Conservation (phyloP, 129 eudicot genomes). For the Flaveria bidentis region DNA sequence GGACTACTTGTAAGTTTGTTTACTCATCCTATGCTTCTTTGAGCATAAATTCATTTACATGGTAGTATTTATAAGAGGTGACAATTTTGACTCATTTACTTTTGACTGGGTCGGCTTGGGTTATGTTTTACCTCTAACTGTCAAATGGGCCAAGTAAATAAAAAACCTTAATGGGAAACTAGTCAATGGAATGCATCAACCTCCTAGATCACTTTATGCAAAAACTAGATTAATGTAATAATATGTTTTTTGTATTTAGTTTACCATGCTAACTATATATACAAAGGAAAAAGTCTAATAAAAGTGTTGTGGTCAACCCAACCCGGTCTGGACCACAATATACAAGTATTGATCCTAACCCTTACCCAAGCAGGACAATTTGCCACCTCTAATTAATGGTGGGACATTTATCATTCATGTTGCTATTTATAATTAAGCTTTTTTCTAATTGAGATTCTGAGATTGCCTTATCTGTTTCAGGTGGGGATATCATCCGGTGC, state of each 20-base stretch:
- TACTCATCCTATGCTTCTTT: conserved; percentile 13
- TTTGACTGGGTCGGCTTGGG: not conserved
- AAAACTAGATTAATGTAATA: not conserved
- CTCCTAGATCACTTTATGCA: not conserved
- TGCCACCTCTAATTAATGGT: not conserved
- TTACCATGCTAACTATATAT: too few relatives aligned
- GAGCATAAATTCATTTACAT: not conserved
- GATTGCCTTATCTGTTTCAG: conserved; percentile 39
- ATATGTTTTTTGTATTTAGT: not conserved
- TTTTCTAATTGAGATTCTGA: conserved; percentile 21
- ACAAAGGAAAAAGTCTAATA: not conserved
- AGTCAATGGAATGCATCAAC: conserved; percentile 6
- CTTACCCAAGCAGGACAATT: not conserved
- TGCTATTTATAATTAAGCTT: not conserved
- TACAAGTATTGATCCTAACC: not conserved
- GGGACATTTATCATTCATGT: not conserved
- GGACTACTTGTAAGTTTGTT: conserved; percentile 71
- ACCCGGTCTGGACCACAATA: not conserved
- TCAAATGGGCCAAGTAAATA: not conserved
- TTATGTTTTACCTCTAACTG: not conserved
- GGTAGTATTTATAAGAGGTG: not conserved
- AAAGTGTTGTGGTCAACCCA: not conserved
- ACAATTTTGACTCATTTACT: conserved; percentile 14
- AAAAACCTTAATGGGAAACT: too few relatives aligned
- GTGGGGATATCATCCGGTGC: conserved; percentile 97